These are phyloP conservation scores for Russula emetica DNA, from an alignment of 768 basidiomycete genomes.

Conservation along the genomic window DNA sequence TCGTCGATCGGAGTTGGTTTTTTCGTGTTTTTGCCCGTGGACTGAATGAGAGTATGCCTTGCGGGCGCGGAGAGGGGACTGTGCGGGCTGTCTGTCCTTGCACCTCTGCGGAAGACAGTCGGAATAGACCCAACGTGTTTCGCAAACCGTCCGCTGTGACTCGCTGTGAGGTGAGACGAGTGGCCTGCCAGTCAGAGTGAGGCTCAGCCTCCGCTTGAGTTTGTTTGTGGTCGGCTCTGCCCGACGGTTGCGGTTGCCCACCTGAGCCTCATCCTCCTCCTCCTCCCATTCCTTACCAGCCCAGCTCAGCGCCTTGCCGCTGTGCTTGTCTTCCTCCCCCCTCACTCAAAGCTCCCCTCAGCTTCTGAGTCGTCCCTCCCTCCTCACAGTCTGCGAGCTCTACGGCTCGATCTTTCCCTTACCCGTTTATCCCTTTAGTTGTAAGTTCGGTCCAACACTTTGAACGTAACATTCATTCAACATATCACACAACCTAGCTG, in stretches of 20 bases:
- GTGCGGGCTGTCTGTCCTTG: background rate
- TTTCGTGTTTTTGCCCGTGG: background rate
- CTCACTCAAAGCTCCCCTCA: background rate
- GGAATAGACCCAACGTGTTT: background rate
- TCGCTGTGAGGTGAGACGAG: background rate
- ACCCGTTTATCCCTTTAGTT: conserved; percentile 5
- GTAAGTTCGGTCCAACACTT: conserved; percentile 13
- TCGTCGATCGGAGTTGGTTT: conserved; percentile 20
- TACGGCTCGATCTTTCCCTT: background rate
- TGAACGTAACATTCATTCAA: conserved; percentile 13
- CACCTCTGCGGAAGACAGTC: background rate
- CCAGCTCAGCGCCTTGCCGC: conserved; percentile 3
- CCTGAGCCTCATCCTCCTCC: background rate
- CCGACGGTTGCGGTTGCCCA: conserved; percentile 17
- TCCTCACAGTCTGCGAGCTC: background rate
- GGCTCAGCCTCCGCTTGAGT: conserved; percentile 1
- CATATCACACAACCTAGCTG: background rate
- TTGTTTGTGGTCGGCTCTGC: conserved; percentile 4
- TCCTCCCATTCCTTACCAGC: background rate
- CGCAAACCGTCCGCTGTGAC: background rate
- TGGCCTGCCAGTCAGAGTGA: background rate
- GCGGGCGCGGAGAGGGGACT: background rate
- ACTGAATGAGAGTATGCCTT: too few species aligned
- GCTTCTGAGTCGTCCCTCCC: background rate
- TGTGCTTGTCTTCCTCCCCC: background rate